These are phyloP conservation scores for Groenewaldozyma auringiensis DNA, from an alignment of 1,139 yeast genomes.

Conservation along the genomic window DNA sequence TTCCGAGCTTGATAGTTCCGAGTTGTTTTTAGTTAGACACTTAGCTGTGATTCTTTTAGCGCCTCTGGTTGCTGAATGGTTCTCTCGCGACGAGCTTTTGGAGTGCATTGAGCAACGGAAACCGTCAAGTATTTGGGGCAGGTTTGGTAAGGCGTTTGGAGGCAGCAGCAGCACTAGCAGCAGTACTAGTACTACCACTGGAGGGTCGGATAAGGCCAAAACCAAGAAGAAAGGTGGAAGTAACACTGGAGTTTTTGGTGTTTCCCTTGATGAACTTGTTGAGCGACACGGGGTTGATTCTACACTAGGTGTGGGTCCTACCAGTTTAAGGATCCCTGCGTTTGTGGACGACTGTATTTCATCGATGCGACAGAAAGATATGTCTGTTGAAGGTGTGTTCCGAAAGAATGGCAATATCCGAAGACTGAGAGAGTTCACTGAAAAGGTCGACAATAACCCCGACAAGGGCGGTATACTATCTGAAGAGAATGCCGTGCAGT, in stretches of 20 bases:
- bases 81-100: slow-evolving; percentile 45
- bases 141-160: slow-evolving; percentile 42
- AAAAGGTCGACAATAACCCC: slow-evolving; percentile 68
- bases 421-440: slow-evolving; percentile 66
- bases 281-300: slow-evolving; percentile 79
- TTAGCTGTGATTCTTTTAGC: slow-evolving; percentile 59
- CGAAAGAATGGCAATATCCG: slow-evolving; percentile 94
- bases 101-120: slow-evolving; percentile 52
- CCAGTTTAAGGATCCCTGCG: slow-evolving; percentile 67
- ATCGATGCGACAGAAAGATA: slow-evolving; percentile 82
- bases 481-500: slow-evolving; percentile 79
- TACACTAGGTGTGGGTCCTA: slow-evolving; percentile 79
- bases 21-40: slow-evolving; percentile 57
- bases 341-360: slow-evolving; percentile 78
- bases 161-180: slow-evolving; percentile 10
- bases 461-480: slow-evolving; percentile 63
- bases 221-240: slow-evolving; percentile 31
- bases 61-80: slow-evolving; percentile 31
- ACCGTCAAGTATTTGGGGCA: slow-evolving; percentile 61
- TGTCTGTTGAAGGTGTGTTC: slow-evolving; percentile 96
- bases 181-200: slow-evolving; percentile 33
- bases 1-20: slow-evolving; percentile 60
- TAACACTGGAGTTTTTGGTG: slow-evolving; percentile 56
- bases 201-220: slow-evolving; percentile 18
- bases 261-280: slow-evolving; percentile 63